These are phyloP conservation scores for Podospora fimiseda DNA, from an alignment of 495 filamentous ascomycete genomes.

Conservation along the genomic window DNA sequence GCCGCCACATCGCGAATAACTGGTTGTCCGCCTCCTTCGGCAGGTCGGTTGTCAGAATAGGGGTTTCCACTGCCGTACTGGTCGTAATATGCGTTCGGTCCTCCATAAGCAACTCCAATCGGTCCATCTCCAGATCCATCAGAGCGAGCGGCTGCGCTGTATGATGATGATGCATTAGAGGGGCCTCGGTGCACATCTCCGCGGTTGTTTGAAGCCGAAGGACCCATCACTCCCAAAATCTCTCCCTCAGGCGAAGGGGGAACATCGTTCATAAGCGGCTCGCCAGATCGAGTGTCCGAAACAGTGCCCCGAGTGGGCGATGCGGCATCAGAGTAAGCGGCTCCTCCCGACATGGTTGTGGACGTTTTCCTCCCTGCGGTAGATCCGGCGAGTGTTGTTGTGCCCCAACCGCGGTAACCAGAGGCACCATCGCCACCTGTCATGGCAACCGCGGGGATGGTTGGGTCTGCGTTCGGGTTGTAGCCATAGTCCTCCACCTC, in stretches of 20 bases:
- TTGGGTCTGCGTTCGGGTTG: constrained; percentile 91
- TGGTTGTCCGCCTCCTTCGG: constrained; percentile 51
- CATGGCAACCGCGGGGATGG: constrained; percentile 58
- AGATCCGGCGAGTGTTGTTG: constrained; percentile 62
- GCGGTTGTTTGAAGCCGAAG: constrained; percentile 57
- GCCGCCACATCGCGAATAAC: constrained; percentile 93
- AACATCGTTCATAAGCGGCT: constrained; percentile 56
- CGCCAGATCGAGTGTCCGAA: constrained; percentile 68
- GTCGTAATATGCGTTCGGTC: constrained; percentile 41
- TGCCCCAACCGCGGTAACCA: constrained; percentile 94
- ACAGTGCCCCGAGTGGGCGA: constrained; percentile 64
- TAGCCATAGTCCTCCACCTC: constrained; percentile 95
- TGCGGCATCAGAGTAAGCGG: constrained; percentile 68
- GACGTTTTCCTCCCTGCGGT: constrained; percentile 68
- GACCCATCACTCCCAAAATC: constrained; percentile 64
- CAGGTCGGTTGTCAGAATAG: constrained; percentile 34
- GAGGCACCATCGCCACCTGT: constrained; percentile 55
- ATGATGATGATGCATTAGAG: constrained; percentile 94
- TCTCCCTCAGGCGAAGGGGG: constrained; percentile 62
- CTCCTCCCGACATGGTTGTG: constrained; percentile 78
- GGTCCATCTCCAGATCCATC: constrained; percentile 74
- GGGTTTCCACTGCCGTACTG: constrained; percentile 47
- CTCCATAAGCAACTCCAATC: constrained; percentile 40
- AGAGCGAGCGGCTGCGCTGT: constrained; percentile 75
- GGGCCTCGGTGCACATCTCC: constrained; percentile 77